Evolutionary conservation across 2,329 filamentous ascomycete genomes (phyloP).

Genomic region (Trichophyton rubrum): DNA sequence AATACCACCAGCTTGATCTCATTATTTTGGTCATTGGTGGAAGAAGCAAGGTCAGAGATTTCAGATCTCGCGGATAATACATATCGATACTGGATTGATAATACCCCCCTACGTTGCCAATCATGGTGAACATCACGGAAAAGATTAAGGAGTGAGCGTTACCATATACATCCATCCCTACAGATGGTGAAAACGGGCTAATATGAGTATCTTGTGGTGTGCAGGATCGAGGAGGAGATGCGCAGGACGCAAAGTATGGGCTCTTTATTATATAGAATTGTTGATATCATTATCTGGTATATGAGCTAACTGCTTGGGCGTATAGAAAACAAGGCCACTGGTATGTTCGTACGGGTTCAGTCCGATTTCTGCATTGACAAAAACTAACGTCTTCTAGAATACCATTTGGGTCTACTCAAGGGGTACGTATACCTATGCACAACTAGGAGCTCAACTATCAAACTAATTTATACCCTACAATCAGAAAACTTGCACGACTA

Average conservation of each 20-base stretch:
- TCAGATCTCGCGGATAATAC: not conserved
- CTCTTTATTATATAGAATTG: constrained; percentile 9
- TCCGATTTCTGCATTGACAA: constrained; percentile 10
- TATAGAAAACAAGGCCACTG: constrained; percentile 94
- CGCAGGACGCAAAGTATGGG: constrained; percentile 85
- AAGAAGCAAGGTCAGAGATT: not conserved
- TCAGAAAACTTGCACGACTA: constrained; percentile 85
- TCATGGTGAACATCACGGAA: constrained; percentile 98
- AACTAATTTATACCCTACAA: not conserved
- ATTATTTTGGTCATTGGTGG: not conserved
- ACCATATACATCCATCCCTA: not conserved
- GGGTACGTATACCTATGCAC: constrained; percentile 48
- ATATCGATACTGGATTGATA: not conserved
- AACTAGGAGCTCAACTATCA: not conserved
- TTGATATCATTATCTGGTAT: constrained; percentile 13
- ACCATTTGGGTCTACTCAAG: constrained; percentile 94
- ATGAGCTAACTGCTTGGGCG: not conserved
- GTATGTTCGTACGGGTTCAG: constrained; percentile 42
- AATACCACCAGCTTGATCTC: not conserved
- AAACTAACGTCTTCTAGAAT: constrained; percentile 51
- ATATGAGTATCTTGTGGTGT: constrained; percentile 4
- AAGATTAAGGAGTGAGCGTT: constrained; percentile 91
- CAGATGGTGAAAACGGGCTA: constrained; percentile 11
- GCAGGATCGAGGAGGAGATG: constrained; percentile 99
- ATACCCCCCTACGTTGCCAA: constrained; percentile 20